phyloP scores from a whole-genome alignment of 345 rosid species.

The Balakata baccata region DNA sequence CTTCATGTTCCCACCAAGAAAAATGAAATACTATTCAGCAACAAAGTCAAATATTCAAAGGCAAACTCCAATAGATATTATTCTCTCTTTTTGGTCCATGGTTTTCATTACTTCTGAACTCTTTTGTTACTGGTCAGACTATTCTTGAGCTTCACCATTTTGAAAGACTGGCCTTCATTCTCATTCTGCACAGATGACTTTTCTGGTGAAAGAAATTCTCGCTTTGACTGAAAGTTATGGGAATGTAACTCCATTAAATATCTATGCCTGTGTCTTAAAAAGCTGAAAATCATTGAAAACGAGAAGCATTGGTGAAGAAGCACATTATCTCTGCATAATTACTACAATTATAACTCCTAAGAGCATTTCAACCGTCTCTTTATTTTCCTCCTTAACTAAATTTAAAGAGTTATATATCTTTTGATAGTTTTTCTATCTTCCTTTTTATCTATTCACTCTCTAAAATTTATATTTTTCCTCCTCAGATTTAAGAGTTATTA shows the following conservation, averaged over 20 bases:
- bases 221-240: neutral
- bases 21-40: neutral
- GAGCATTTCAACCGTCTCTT: too few relatives aligned
- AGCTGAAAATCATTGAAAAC: conserved; percentile 10
- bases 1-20: neutral
- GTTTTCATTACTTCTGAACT: conserved; percentile 33
- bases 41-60: neutral
- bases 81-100: neutral
- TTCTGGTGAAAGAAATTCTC: conserved; percentile 3
- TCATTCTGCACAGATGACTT: neutral
- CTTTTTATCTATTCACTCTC: too few relatives aligned
- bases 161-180: neutral
- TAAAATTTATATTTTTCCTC: too few relatives aligned
- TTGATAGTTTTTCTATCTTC: too few relatives aligned
- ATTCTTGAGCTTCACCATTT: neutral
- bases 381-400: too few relatives aligned
- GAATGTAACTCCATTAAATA: conserved; percentile 14
- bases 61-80: neutral
- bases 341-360: too few relatives aligned
- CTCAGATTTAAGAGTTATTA: too few relatives aligned
- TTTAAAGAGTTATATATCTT: too few relatives aligned
- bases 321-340: neutral
- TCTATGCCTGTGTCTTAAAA: conserved; percentile 21
- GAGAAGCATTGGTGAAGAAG: neutral
- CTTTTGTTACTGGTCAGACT: conserved; percentile 13